These are phyloP conservation scores for Collariella sp. DNA, from an alignment of 495 filamentous ascomycete genomes.

Conservation along the genomic window DNA sequence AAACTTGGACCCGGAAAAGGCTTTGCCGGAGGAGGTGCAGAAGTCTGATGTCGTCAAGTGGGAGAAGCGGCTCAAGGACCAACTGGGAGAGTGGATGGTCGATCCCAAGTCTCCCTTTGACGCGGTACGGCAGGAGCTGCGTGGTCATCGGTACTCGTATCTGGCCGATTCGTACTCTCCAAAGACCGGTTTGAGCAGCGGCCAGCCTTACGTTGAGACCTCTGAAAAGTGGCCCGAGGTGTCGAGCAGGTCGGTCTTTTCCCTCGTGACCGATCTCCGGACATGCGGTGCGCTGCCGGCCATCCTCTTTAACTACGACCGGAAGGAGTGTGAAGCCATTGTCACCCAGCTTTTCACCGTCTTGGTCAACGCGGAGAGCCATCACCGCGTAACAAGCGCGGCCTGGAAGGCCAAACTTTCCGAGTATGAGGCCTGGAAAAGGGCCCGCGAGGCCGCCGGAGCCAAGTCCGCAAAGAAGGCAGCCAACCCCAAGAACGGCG, in stretches of 20 bases:
- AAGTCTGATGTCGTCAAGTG: constrained; percentile 59
- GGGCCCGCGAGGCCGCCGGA: constrained; percentile 29
- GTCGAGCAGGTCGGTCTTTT: constrained; percentile 39
- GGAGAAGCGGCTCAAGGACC: constrained; percentile 52
- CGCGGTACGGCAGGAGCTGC: constrained; percentile 38
- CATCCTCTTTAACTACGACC: constrained; percentile 70
- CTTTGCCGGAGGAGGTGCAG: constrained; percentile 35
- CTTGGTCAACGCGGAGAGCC: constrained; percentile 44
- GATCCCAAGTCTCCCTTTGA: constrained; percentile 54
- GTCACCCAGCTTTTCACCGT: constrained; percentile 38
- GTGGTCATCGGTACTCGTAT: constrained; percentile 6
- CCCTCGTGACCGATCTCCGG: constrained; percentile 54
- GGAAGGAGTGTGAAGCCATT: constrained; percentile 52
- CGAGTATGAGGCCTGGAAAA: constrained; percentile 46
- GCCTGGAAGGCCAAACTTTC: constrained; percentile 52
- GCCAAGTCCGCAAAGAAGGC: constrained; percentile 30
- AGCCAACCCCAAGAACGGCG: too few species aligned
- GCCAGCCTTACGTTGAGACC: background rate
- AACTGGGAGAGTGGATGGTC: constrained; percentile 53
- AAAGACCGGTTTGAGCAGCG: background rate
- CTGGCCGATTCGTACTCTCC: background rate
- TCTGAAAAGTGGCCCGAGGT: background rate
- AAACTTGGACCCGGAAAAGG: constrained; percentile 39
- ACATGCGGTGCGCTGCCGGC: constrained; percentile 58
- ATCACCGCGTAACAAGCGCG: constrained; percentile 46